These are phyloP conservation scores for Filobasidium floriforme DNA, from an alignment of 768 basidiomycete species.

Conservation along the genomic window DNA sequence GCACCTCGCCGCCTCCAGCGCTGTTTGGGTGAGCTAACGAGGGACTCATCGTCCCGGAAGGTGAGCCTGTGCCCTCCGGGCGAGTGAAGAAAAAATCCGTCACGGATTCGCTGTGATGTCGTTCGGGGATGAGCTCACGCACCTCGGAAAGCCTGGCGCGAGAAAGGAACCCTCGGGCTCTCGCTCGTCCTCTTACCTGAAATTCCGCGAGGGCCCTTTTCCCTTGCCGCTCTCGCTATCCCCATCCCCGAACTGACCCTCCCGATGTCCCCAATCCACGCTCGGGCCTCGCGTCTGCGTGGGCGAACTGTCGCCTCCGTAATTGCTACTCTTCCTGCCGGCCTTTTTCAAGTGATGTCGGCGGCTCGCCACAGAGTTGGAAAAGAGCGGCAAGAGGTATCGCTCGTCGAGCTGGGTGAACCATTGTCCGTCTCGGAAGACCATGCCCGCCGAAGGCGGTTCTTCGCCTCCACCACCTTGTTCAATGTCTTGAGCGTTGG, in stretches of 20 bases:
- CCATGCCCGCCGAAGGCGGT: conserved; percentile 35
- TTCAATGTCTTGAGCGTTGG: conserved; percentile 24
- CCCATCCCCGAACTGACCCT: conserved; percentile 25
- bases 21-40: not conserved
- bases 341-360: conserved; percentile 36
- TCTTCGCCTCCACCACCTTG: conserved; percentile 22
- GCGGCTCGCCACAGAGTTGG: conserved; percentile 40
- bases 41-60: not conserved
- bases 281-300: conserved; percentile 32
- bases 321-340: conserved; percentile 25
- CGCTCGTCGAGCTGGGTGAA: conserved; percentile 92
- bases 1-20: not conserved
- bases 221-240: conserved; percentile 44
- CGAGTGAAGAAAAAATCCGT: conserved; percentile 45
- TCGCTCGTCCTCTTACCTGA: conserved; percentile 33
- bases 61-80: conserved; percentile 25
- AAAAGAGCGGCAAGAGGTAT: conserved; percentile 81
- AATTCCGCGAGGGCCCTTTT: conserved; percentile 35
- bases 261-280: conserved; percentile 29
- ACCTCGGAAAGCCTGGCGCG: no score
- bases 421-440: conserved; percentile 71
- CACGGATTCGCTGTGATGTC: conserved; percentile 36
- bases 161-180: not conserved
- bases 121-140: not conserved
- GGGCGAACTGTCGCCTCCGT: conserved; percentile 29